Conservation (phyloP, 2,329 filamentous ascomycete species). For the Colletotrichum lentis region DNA sequence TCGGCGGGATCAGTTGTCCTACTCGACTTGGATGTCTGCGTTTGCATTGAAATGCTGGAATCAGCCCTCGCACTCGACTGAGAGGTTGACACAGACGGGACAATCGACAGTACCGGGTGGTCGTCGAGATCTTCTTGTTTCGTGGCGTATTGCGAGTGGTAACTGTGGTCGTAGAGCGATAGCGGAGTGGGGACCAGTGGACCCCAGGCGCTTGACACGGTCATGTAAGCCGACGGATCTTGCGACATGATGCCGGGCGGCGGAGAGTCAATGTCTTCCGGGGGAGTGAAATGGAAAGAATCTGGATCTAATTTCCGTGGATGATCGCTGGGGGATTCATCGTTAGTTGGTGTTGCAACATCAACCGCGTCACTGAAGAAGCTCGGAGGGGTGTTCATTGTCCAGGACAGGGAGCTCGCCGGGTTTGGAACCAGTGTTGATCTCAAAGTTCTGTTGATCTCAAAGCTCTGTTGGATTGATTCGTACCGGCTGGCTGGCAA, state of each 20-base stretch:
- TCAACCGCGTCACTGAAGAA: slow-evolving; percentile 38
- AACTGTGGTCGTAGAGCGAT: slow-evolving; percentile 14
- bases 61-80: slow-evolving; percentile 22
- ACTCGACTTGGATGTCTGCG: slow-evolving; percentile 27
- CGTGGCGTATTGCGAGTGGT: slow-evolving; percentile 31
- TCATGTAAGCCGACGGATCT: slow-evolving; percentile 26
- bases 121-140: slow-evolving; percentile 27
- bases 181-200: slow-evolving; percentile 19
- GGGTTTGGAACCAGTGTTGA: neutral
- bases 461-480: neutral
- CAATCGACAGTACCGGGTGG: slow-evolving; percentile 8
- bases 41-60: slow-evolving; percentile 19
- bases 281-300: slow-evolving; percentile 6
- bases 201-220: slow-evolving; percentile 25
- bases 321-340: slow-evolving; percentile 36
- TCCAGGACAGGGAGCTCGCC: slow-evolving; percentile 1
- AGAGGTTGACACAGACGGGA: slow-evolving; percentile 16
- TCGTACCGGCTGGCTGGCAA: neutral
- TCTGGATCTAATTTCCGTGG: slow-evolving; percentile 24
- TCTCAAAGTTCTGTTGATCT: neutral
- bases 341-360: slow-evolving; percentile 35
- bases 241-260: slow-evolving; percentile 20
- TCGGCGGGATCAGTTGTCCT: slow-evolving; percentile 38
- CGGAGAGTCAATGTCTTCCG: slow-evolving; percentile 16
- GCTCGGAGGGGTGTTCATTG: slow-evolving; percentile 37